These are phyloP conservation scores for Saccharomycopsis hybrid DNA, from an alignment of 1,139 yeast species.

Conservation along the genomic window DNA sequence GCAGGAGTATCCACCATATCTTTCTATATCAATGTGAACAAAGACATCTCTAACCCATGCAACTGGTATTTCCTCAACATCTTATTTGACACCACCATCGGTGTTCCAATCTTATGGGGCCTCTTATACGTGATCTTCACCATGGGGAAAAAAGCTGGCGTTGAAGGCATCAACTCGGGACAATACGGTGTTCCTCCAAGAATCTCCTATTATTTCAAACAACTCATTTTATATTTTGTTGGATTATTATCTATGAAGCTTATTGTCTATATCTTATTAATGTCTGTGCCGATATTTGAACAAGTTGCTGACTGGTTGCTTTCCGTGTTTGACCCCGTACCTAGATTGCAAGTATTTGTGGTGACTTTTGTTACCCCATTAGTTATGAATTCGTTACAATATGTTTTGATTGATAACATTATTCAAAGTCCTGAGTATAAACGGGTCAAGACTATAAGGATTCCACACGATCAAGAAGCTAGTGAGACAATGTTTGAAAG, in stretches of 20 bases:
- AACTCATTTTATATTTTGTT: constrained; percentile 58
- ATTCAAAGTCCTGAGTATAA: constrained; percentile 33
- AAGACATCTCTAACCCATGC: constrained; percentile 51
- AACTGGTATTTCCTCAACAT: constrained; percentile 90
- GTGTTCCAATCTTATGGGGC: constrained; percentile 75
- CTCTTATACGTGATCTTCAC: constrained; percentile 39
- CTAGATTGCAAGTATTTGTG: constrained; percentile 74
- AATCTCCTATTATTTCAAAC: constrained; percentile 61
- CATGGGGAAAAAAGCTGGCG: constrained; percentile 41
- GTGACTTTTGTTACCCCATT: constrained; percentile 81
- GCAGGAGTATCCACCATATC: constrained; percentile 17
- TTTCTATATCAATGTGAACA: constrained; percentile 24
- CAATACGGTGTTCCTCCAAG: constrained; percentile 76
- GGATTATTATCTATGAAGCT: constrained; percentile 54
- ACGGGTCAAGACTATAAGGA: constrained; percentile 8
- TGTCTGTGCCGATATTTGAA: constrained; percentile 50
- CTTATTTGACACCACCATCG: constrained; percentile 89
- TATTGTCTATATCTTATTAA: constrained; percentile 46
- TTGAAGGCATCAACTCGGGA: constrained; percentile 70
- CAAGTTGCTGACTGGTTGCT: constrained; percentile 53
- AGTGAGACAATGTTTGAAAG: constrained; percentile 2
- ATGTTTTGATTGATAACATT: constrained; percentile 78
- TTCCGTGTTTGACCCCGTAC: constrained; percentile 75
- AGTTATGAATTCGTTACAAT: constrained; percentile 79
- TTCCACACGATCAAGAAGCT: constrained; percentile 3